Evolutionary conservation across 495 filamentous ascomycete genomes (phyloP), one percentile per base, ranked within the genome.

Genomic region (Rhizodiscina lignyota): DNA sequence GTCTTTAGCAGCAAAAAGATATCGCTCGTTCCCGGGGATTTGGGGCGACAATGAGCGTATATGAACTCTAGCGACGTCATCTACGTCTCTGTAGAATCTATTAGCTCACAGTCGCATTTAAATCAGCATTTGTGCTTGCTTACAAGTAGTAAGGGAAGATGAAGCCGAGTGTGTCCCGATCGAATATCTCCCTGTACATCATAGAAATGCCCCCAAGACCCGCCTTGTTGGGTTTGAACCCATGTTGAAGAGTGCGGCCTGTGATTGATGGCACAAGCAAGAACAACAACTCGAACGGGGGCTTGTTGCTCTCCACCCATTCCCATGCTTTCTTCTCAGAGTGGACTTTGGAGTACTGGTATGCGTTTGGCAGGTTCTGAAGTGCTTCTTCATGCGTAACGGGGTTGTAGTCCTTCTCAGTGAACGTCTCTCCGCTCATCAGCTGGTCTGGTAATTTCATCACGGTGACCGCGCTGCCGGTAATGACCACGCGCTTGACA

Each of bases 231-330:
- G 38, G 38, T 33, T 17, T 35, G 18, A 18, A 40, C 4, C 11
- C 33, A 4, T 23, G 21, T 18, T 41, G 22, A 10, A 21, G 34
- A 31, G 33, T 41, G 5, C 34, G 32, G 12, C 39, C 39, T 23
- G 18, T 31, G 8, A 38, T 38, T 5, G 3, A 8, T n/a, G 24
- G 24, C 24, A 28, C 24, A 28, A 8, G 18, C 26, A 42, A 15
- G 3, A 31, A 15, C 16, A 43, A 35, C 12, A 43, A 34, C 21
- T 39, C 36, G 24, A 39, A 43, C 8, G 19, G 17, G 1, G 37
- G n/a, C 30, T 38, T 39, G 4, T 36, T 46, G 22, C 38, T 13
- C 39, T 41, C 18, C 34, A 39, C 39, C 32, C 38, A 42, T 18
- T 17, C 39, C 39, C 38, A 42, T 13, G 31, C 36, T 32, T 39